Base-by-base conservation (phyloP, 2,329 filamentous ascomycete genomes). In the Arthrobotrys sphaeroides region DNA sequence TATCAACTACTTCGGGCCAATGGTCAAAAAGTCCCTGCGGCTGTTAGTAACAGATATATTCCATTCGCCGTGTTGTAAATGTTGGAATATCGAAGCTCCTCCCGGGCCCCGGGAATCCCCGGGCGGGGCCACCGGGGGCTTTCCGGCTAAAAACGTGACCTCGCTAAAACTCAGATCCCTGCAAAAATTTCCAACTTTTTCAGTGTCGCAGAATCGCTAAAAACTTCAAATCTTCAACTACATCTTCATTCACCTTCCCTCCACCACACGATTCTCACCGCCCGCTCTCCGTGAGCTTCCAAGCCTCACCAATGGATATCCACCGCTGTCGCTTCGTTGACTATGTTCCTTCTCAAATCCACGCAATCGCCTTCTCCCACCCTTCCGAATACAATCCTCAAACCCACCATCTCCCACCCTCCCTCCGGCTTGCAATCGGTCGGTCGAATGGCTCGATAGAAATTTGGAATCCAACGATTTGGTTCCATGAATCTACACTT, bases 261-360 rank as follows among this genome's bases (percentile, higher is more conserved):
- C 26, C 69, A 62, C 26, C 33, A 73, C n/a, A 10, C 18, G 6
- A 42, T 3, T 33, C 42, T 26, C 20, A 28, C 31, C 16, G n/a
- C 18, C 47, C 64, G 57, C 72, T 75, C 72, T 43, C 59, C 64
- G 57, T 53, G 72, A 69, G 64, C 72, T 69, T 28, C 18, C 13
- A 24, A 22, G 16, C 40, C 20, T 13, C 36, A 40, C n/a, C 38
- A 57, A 97, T 98, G 94, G 94, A 98, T 84, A 90, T 99, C 82
- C 95, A 99, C 85, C 92, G 95, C 80, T 96, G 94, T 82, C 92
- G 95, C 81, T 99, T 99, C 84, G 91, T 99, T 79, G 91, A 92
- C 42, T 98, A 92, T 83, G 93, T 93, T 78, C 91, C 93, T 5
- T 93, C 93, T 74, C 90, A 93, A 70, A 97, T 99, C 83, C 98